A percentile compares a stretch with the other conserved stretches of the same genome.
These are phyloP conservation scores for Nelumbo lutea DNA, from an alignment of 164 flowering plant species.

Conservation along the genomic window DNA sequence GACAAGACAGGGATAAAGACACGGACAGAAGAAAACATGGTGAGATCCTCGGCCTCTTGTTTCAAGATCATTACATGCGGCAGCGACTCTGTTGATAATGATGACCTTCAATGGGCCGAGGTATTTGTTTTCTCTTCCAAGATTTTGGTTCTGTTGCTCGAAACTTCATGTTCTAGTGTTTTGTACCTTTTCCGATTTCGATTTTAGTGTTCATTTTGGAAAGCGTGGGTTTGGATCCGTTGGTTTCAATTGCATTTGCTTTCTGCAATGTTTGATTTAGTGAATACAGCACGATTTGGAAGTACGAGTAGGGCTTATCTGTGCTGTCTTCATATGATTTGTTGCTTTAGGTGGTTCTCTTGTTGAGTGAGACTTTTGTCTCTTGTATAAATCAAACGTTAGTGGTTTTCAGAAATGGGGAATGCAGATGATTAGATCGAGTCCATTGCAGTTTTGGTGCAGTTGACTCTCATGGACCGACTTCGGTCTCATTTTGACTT, in stretches of 20 bases:
- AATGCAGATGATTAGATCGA: background rate
- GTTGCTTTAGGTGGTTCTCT: background rate
- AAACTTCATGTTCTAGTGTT: background rate
- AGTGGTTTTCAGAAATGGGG: background rate
- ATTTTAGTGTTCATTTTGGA: background rate
- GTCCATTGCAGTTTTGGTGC: background rate
- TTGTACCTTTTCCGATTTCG: background rate
- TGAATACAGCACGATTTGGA: too few relatives aligned
- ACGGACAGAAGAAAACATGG: constrained; percentile 26
- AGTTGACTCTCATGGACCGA: background rate
- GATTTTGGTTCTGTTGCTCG: background rate
- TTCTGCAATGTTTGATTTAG: constrained; percentile 2
- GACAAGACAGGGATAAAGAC: background rate
- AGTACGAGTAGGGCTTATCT: background rate
- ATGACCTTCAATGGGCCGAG: constrained; percentile 35
- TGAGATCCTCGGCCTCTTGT: constrained; percentile 42
- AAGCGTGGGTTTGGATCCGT: background rate
- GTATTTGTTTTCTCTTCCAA: constrained; percentile 14
- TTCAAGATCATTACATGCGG: constrained; percentile 59
- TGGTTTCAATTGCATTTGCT: background rate
- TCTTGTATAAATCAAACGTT: background rate
- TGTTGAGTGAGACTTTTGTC: background rate
- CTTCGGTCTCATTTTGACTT: background rate
- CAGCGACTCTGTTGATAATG: constrained; percentile 35
- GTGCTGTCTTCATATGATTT: background rate